Percentiles rank a stretch among this genome's conserved stretches.
Conservation (phyloP, 2,329 filamentous ascomycete species). For the Colletotrichum graminicola region DNA sequence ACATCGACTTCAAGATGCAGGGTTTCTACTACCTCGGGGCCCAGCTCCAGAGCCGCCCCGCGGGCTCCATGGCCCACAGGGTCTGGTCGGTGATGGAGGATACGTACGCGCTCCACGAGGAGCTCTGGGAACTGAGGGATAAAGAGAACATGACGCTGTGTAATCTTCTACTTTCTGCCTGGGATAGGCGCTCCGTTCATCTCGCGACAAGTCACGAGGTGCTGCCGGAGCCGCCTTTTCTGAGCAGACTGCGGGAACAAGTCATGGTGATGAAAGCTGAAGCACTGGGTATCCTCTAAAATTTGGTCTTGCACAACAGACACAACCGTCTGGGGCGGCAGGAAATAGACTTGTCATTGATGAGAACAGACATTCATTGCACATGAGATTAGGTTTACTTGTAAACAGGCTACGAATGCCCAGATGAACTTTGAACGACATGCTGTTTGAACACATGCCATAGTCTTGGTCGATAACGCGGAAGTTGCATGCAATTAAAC, state of each 20-base stretch:
- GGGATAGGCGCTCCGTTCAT: neutral
- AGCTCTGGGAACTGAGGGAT: constrained; percentile 62
- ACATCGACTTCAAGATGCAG: constrained; percentile 66
- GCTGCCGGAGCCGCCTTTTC: constrained; percentile 15
- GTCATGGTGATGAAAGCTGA: constrained; percentile 28
- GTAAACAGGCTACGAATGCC: too few species aligned
- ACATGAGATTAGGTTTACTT: too few species aligned
- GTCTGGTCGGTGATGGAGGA: constrained; percentile 63
- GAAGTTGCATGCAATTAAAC: too few species aligned
- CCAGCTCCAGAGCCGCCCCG: constrained; percentile 62
- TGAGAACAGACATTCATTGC: too few species aligned
- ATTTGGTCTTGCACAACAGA: too few species aligned
- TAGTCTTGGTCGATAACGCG: too few species aligned
- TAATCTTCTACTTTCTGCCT: constrained; percentile 14
- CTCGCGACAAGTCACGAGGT: neutral
- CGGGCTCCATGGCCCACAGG: constrained; percentile 63
- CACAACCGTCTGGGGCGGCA: too few species aligned
- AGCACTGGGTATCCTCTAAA: constrained; percentile 10
- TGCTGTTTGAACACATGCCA: too few species aligned
- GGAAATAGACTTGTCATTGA: too few species aligned
- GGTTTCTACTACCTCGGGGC: constrained; percentile 66
- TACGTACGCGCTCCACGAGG: constrained; percentile 61
- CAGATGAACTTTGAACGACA: too few species aligned
- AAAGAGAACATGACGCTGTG: constrained; percentile 48
- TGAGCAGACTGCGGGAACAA: constrained; percentile 13